Evolutionary conservation across 306 rosid genomes (phyloP).

Genomic region (Cicer judaicum): DNA sequence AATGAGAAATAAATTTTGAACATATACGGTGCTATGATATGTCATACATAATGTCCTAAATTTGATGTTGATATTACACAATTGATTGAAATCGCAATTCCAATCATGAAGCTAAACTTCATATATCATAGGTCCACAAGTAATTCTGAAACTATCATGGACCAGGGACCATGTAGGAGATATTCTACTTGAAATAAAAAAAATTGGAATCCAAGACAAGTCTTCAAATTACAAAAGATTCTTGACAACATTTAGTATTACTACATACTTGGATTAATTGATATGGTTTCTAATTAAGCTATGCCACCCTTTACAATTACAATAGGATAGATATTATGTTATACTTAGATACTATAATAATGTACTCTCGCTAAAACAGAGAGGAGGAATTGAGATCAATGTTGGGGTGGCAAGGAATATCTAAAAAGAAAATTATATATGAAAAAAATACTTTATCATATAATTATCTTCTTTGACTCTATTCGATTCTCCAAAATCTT

Average conservation of each 20-base stretch:
- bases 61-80: no score
- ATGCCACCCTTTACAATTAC: constrained; percentile 35
- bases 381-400: constrained; percentile 12
- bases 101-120: no score
- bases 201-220: constrained; percentile 12
- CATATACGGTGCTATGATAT: no score
- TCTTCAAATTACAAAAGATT: background rate
- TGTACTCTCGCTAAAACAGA: constrained; percentile 45
- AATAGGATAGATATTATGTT: constrained; percentile 23
- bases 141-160: no score
- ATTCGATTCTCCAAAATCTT: constrained; percentile 70
- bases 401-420: constrained; percentile 45
- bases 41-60: no score
- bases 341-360: background rate
- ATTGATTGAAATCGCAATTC: no score
- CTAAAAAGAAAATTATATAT: background rate
- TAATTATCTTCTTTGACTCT: constrained; percentile 31
- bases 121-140: no score
- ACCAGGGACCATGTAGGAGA: no score
- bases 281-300: background rate
- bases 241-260: background rate
- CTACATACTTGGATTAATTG: background rate
- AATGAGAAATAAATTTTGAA: no score
- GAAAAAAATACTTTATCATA: constrained; percentile 13
- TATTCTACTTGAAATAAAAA: background rate